Evolutionary conservation across 257 asterid genomes (phyloP).

Genomic region (Gentiana macrophylla): DNA sequence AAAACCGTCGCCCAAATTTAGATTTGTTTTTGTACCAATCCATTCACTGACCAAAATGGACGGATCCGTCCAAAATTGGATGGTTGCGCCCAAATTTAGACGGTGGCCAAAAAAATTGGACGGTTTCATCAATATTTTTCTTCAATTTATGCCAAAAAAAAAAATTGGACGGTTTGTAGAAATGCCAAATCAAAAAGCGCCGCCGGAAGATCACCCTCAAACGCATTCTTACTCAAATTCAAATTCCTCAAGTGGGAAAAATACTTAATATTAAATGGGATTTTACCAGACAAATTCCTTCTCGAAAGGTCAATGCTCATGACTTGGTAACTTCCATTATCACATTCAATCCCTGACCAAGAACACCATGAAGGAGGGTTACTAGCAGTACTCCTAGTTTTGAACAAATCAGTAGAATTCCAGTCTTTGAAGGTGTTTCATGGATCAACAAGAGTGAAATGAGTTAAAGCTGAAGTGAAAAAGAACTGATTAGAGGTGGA

Average conservation of each 20-base stretch:
- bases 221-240: conserved; percentile 60
- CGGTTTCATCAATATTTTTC: too few species aligned
- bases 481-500: conserved; percentile 27
- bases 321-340: conserved; percentile 28
- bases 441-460: conserved; percentile 54
- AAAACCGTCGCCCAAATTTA: too few species aligned
- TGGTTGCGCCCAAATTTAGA: too few species aligned
- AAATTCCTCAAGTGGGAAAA: conserved; percentile 41
- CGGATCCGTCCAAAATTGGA: too few species aligned
- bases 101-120: too few species aligned
- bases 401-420: conserved; percentile 36
- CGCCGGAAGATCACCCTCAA: conserved; percentile 47
- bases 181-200: conserved; percentile 45
- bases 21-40: too few species aligned
- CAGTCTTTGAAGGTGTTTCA: conserved; percentile 51
- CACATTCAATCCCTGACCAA: conserved; percentile 66
- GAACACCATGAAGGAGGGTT: conserved; percentile 49
- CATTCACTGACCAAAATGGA: too few species aligned
- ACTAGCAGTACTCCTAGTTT: conserved; percentile 10
- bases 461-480: conserved; percentile 37
- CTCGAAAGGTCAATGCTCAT: conserved; percentile 54
- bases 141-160: too few species aligned
- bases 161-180: too few species aligned
- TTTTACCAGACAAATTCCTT: conserved; percentile 59
- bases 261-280: conserved; percentile 35